These are phyloP conservation scores for Phytopythium delawarense DNA, from an alignment of 352 stramenopile genomes.

Conservation along the genomic window DNA sequence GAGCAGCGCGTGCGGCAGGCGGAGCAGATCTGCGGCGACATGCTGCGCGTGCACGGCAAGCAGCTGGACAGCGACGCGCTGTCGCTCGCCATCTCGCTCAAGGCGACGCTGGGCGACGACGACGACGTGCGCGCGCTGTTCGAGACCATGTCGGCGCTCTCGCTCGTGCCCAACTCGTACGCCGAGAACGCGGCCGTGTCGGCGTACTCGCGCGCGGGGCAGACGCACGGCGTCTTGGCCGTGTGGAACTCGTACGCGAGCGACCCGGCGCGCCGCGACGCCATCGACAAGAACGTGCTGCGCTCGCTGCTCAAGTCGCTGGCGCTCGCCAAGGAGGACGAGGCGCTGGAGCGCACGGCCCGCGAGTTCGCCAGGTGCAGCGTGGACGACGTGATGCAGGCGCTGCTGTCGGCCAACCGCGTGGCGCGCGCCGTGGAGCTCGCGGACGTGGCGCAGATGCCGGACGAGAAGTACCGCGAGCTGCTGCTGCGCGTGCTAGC, in stretches of 20 bases:
- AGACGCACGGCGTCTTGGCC: slow-evolving; percentile 43
- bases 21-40: slow-evolving; percentile 58
- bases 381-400: slow-evolving; percentile 32
- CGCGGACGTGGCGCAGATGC: slow-evolving; percentile 22
- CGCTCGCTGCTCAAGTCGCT: slow-evolving; percentile 65
- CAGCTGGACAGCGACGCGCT: slow-evolving; percentile 59
- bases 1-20: slow-evolving; percentile 40
- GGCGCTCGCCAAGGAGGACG: slow-evolving; percentile 47
- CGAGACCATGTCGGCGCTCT: slow-evolving; percentile 62
- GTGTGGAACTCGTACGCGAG: slow-evolving; percentile 1
- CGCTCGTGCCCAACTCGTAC: slow-evolving; percentile 65
- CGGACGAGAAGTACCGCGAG: slow-evolving; percentile 8
- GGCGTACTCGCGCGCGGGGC: slow-evolving; percentile 58
- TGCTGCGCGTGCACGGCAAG: slow-evolving; percentile 53
- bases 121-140: slow-evolving; percentile 75
- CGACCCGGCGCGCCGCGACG: slow-evolving; percentile 32
- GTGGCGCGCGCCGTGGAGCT: slow-evolving; percentile 41
- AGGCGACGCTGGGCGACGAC: slow-evolving; percentile 60
- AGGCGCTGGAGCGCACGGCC: slow-evolving; percentile 32
- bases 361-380: slow-evolving; percentile 38
- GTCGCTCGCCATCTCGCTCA: slow-evolving; percentile 78
- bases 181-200: slow-evolving; percentile 70
- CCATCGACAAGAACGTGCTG: slow-evolving; percentile 47
- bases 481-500: slow-evolving; percentile 30
- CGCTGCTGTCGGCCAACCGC: slow-evolving; percentile 33